Evolutionary conservation across 2,329 filamentous ascomycete genomes (phyloP).

Genomic region (Ophidiomyces ophidiicola): DNA sequence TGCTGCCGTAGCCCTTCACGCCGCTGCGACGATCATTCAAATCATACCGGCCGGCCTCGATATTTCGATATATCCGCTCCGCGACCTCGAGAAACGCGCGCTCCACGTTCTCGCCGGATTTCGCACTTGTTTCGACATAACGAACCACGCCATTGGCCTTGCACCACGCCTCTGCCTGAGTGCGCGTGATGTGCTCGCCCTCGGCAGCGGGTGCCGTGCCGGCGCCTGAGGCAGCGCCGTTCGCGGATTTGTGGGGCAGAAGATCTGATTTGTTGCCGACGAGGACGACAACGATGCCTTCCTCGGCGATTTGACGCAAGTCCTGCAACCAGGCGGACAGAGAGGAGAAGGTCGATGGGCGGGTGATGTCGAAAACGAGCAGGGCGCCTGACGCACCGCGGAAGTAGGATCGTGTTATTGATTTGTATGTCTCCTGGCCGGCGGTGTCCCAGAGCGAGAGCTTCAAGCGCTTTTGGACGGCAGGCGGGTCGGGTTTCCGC

Average conservation of each 20-base stretch:
- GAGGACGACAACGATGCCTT: constrained; percentile 84
- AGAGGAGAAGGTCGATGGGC: constrained; percentile 71
- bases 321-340: constrained; percentile 91
- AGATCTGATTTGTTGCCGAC: constrained; percentile 94
- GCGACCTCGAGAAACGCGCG: constrained; percentile 85
- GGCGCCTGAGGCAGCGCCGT: constrained; percentile 27
- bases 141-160: constrained; percentile 70
- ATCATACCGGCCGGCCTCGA: constrained; percentile 89
- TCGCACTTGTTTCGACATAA: constrained; percentile 93
- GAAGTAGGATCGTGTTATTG: constrained; percentile 87
- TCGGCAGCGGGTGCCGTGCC: constrained; percentile 13
- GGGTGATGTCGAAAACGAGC: constrained; percentile 88
- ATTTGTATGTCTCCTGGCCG: constrained; percentile 95
- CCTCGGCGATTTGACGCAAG: constrained; percentile 85
- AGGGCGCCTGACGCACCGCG: constrained; percentile 66
- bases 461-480: constrained; percentile 69
- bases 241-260: too few species aligned
- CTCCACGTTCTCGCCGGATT: constrained; percentile 89
- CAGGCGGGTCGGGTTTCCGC: constrained; percentile 21
- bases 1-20: constrained; percentile 55
- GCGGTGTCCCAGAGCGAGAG: constrained; percentile 91
- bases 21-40: constrained; percentile 84
- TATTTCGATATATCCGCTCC: constrained; percentile 91
- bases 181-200: constrained; percentile 56
- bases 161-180: constrained; percentile 88